Percentiles rank a stretch among this genome's conserved stretches.
phyloP scores from a whole-genome alignment of 768 basidiomycete species.

The Antrodiella citrinella region DNA sequence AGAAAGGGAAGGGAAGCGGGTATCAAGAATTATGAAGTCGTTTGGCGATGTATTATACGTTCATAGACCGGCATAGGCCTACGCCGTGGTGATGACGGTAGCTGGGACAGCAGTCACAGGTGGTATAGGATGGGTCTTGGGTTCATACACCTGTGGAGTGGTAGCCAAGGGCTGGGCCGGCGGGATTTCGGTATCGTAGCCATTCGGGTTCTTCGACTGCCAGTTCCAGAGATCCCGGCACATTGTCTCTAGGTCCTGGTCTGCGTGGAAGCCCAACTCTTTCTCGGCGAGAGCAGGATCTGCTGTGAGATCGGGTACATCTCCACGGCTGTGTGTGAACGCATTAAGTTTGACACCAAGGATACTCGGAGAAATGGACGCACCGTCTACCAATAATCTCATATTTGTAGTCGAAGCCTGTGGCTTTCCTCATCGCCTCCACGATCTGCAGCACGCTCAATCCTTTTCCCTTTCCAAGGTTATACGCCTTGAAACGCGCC shows the following conservation, averaged over 20 bases:
- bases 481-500: conserved; percentile 82
- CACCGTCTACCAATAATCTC: conserved; percentile 89
- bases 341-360: background rate
- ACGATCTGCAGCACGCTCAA: conserved; percentile 91
- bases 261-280: conserved; percentile 89
- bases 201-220: conserved; percentile 87
- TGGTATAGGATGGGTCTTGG: background rate
- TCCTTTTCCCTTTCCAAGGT: conserved; percentile 90
- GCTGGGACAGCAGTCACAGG: background rate
- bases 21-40: too few relatives aligned
- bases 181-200: conserved; percentile 36
- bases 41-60: too few relatives aligned
- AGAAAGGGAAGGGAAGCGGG: too few relatives aligned
- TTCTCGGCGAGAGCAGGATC: conserved; percentile 86
- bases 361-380: conserved; percentile 20
- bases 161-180: background rate
- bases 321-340: conserved; percentile 56
- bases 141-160: background rate
- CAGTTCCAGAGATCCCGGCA: conserved; percentile 98
- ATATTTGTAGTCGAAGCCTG: conserved; percentile 80
- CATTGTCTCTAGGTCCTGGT: conserved; percentile 79
- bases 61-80: background rate
- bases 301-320: conserved; percentile 94
- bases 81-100: background rate
- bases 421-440: conserved; percentile 89